phyloP scores from a whole-genome alignment of 176 grass and related monocot species.

The Saccharum spontaneum region DNA sequence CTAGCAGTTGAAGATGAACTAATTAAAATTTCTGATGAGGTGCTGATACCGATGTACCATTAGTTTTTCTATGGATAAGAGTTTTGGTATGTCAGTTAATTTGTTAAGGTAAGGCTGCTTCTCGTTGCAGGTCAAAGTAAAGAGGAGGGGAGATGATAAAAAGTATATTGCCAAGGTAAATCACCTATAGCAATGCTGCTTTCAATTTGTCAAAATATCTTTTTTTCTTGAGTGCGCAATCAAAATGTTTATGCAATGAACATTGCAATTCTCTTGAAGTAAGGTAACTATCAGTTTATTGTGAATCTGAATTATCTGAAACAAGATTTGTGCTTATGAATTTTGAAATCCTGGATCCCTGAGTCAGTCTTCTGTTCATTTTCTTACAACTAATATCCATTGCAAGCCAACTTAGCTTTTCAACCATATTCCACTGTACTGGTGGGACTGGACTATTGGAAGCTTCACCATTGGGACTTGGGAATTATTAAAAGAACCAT shows the following conservation, averaged over 20 bases:
- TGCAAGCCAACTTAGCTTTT: not conserved
- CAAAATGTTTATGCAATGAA: not conserved
- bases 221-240: not conserved
- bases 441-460: conserved; percentile 9
- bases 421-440: conserved; percentile 8
- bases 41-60: not conserved
- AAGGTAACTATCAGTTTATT: not conserved
- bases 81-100: conserved; percentile 17
- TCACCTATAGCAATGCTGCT: conserved; percentile 5
- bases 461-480: not conserved
- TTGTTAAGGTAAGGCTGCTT: conserved; percentile 27
- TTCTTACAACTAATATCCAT: not conserved
- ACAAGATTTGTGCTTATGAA: not conserved
- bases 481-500: not conserved
- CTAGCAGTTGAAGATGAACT: not conserved
- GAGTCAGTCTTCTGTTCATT: conserved; percentile 6
- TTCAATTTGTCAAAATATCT: not conserved
- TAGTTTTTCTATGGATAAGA: conserved; percentile 16
- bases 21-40: conserved; percentile 6
- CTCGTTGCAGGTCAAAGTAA: conserved; percentile 77
- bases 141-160: conserved; percentile 95
- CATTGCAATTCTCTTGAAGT: not conserved
- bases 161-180: conserved; percentile 97
- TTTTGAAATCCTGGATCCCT: not conserved
- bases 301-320: conserved; percentile 27